A percentile compares a stretch with the other conserved stretches of the same genome.
Evolutionary conservation across 164 flowering plant species (phyloP).

Genomic region (Magnolia sinica): DNA sequence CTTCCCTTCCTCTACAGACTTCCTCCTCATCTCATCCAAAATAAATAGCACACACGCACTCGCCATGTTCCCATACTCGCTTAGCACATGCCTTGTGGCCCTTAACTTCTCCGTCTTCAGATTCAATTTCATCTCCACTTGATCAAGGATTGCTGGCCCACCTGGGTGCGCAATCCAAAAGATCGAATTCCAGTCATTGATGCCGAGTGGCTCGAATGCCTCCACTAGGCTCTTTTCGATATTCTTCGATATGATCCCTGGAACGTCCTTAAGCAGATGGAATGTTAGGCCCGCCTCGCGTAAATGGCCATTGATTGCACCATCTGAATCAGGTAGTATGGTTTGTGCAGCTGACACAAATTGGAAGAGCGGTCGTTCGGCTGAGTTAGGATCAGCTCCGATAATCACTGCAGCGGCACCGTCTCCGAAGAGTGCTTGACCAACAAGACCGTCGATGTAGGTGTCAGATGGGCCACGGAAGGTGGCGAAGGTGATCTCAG

Average conservation of each 20-base stretch:
- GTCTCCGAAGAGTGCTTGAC: slow-evolving; percentile 43
- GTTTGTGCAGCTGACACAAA: slow-evolving; percentile 40
- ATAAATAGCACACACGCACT: slow-evolving; percentile 20
- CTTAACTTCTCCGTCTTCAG: slow-evolving; percentile 35
- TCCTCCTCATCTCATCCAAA: slow-evolving; percentile 21
- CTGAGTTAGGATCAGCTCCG: slow-evolving; percentile 32
- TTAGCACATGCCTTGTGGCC: slow-evolving; percentile 33
- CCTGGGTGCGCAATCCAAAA: slow-evolving; percentile 47
- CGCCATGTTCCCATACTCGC: slow-evolving; percentile 25
- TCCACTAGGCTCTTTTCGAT: slow-evolving; percentile 31
- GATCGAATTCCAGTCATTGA: slow-evolving; percentile 37
- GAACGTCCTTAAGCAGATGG: slow-evolving; percentile 40
- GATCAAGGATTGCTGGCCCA: slow-evolving; percentile 40
- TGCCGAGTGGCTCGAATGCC: slow-evolving; percentile 45
- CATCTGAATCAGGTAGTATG: slow-evolving; percentile 35
- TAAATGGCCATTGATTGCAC: slow-evolving; percentile 33
- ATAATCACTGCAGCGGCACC: slow-evolving; percentile 44
- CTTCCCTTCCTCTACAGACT: slow-evolving; percentile 13
- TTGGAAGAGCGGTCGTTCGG: slow-evolving; percentile 35
- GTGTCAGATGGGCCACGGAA: slow-evolving; percentile 39
- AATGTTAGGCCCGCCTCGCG: slow-evolving; percentile 40
- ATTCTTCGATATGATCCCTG: slow-evolving; percentile 37
- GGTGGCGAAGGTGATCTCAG: slow-evolving; percentile 31
- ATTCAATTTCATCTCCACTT: slow-evolving; percentile 27
- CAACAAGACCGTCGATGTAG: slow-evolving; percentile 38